Evolutionary conservation across 1,284 basidiomycete genomes (phyloP).

Genomic region (Agaricales sp.): DNA sequence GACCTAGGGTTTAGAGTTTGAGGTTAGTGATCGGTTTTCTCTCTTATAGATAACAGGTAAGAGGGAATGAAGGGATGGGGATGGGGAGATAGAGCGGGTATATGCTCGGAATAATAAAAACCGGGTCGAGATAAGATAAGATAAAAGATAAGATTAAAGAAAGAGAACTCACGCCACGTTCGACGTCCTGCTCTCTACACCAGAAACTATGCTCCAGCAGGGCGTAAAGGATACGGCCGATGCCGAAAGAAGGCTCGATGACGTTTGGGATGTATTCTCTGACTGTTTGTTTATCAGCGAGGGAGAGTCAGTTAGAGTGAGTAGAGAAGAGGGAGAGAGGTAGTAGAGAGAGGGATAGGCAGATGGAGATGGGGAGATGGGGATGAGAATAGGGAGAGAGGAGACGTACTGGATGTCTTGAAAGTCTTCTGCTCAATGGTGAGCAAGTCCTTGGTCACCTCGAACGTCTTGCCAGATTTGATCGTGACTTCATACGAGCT

Average conservation of each 20-base stretch:
- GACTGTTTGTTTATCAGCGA: constrained; percentile 34
- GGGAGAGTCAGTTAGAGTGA: constrained; percentile 8
- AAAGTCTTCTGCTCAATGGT: constrained; percentile 81
- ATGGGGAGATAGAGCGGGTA: too few species aligned
- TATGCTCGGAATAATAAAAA: too few species aligned
- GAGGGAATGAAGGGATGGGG: constrained; percentile 7
- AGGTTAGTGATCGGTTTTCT: constrained; percentile 4
- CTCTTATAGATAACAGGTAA: too few species aligned
- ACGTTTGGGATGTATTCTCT: constrained; percentile 97
- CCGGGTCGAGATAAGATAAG: constrained; percentile 5
- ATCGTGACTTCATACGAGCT: constrained; percentile 39
- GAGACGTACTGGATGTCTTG: constrained; percentile 79
- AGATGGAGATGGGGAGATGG: constrained; percentile 16
- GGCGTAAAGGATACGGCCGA: constrained; percentile 93
- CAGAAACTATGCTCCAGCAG: constrained; percentile 96
- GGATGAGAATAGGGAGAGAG: not conserved
- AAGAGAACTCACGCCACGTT: constrained; percentile 63
- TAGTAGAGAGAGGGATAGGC: constrained; percentile 82
- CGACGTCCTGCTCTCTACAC: constrained; percentile 85
- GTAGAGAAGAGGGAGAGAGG: constrained; percentile 6
- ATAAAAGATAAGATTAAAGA: constrained; percentile 13
- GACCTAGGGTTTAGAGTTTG: constrained; percentile 38
- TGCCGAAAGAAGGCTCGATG: constrained; percentile 97
- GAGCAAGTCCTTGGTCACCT: constrained; percentile 68
- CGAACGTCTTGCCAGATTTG: constrained; percentile 61